Evolutionary conservation across 1,139 yeast species (phyloP).

Genomic region (Geotrichum fermentans): DNA sequence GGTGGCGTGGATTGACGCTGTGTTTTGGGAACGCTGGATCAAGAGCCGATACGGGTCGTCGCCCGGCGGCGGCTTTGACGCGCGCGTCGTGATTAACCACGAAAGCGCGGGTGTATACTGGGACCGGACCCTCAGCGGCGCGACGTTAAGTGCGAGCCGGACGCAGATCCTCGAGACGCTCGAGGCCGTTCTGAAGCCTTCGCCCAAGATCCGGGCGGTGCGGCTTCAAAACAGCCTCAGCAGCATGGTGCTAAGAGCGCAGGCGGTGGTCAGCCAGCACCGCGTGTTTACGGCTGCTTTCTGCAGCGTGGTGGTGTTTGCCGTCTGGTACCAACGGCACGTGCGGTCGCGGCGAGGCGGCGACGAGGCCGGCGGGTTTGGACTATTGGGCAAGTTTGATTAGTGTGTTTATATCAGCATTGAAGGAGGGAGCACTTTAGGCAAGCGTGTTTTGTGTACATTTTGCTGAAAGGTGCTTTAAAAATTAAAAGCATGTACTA

Average conservation of each 20-base stretch:
- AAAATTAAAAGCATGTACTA: no score
- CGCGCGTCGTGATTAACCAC: conserved; percentile 34
- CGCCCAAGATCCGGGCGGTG: conserved; percentile 27
- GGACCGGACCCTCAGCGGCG: conserved; percentile 32
- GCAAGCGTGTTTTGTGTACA: no score
- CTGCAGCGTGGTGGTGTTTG: not conserved
- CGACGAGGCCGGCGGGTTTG: not conserved
- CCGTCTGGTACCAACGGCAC: not conserved
- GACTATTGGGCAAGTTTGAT: conserved; percentile 5
- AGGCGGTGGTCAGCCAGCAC: not conserved
- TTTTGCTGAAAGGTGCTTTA: no score
- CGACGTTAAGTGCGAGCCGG: conserved; percentile 29
- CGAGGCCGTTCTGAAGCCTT: conserved; percentile 26
- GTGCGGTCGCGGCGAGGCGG: not conserved
- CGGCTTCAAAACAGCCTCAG: conserved; percentile 22
- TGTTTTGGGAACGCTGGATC: conserved; percentile 39
- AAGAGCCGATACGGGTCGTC: conserved; percentile 31
- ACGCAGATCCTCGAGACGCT: conserved; percentile 32
- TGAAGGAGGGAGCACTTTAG: no score
- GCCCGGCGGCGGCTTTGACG: conserved; percentile 18
- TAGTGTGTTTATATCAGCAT: not conserved
- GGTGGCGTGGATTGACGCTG: conserved; percentile 40
- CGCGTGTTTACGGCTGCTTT: not conserved
- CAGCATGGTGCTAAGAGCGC: conserved; percentile 22
- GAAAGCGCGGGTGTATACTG: conserved; percentile 33